Base-by-base conservation (phyloP, 2,329 filamentous ascomycete species). In the Botryotinia calthae region DNA sequence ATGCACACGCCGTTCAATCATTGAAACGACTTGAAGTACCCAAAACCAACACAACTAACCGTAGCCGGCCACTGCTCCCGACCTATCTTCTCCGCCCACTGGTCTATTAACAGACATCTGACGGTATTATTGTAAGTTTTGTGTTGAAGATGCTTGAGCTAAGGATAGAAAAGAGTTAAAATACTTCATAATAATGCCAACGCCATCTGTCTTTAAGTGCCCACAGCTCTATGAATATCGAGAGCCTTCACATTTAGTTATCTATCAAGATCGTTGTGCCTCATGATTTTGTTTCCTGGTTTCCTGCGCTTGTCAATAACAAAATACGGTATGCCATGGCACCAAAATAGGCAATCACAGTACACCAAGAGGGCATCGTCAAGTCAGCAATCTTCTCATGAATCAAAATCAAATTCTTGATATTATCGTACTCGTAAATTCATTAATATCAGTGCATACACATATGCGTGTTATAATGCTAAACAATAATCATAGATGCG, bases 371-470 rank as follows among this genome's bases (percentile, higher is more conserved):
- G 20, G 31, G 12, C 16, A 34, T n/a, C 28, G 4, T 40, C 0
- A 63, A 28, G 14, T 48, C 28, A n/a, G 4, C 22, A 2, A 28
- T 14, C 10, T 28, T 66, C 31, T 25, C n/a, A 8, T 14, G 5
- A 22, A 2, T 14, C 5, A 25, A 12, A 68, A 16, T 25, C 6
- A 42, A 12, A 37, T 22, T 56, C 37, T 44, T 20, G 4, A 31
- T 42, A 56, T 68, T 42, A n/a, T 56, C n/a, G 42, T 56, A 42
- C 48, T 56, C 65, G 18, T 68, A 42, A 68, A 42, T 31, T 56
- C 65, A 14, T 68, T 28, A n/a, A 22, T 56, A 37, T 31, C n/a
- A 56, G 28, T 42, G 40, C 40, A 40, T 31, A 54, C 25, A 31
- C 42, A 54, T n/a, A 54, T 67, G 40, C 48, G 16, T 56, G 4